Conservation (phyloP, 345 rosid genomes). For the Euphorbia tirucalli region DNA sequence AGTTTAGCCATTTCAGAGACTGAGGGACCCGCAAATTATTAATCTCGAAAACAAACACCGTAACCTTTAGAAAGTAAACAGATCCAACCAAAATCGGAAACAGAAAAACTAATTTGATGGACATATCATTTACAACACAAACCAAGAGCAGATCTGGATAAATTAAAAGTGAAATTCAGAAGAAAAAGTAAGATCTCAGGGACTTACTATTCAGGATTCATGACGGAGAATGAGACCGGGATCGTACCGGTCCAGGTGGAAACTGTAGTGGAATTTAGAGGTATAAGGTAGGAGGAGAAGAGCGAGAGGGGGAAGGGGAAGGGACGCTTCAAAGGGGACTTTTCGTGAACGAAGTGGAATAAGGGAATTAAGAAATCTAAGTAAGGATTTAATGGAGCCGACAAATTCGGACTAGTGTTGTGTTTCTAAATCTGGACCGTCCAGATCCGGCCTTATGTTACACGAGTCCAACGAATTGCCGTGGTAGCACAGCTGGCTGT, state of each 20-base stretch:
- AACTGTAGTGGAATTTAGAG: slow-evolving; percentile 22
- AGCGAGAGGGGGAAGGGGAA: neutral
- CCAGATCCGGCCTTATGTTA: neutral
- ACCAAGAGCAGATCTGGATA: neutral
- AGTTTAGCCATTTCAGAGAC: neutral
- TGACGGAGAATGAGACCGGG: slow-evolving; percentile 26
- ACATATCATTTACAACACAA: neutral
- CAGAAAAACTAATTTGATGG: neutral
- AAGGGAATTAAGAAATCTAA: neutral
- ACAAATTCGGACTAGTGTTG: slow-evolving; percentile 9
- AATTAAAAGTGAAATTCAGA: neutral
- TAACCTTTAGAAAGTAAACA: too few species aligned
- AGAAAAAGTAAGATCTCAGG: neutral
- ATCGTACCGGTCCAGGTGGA: slow-evolving; percentile 31
- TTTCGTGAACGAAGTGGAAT: neutral
- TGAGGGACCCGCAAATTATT: neutral
- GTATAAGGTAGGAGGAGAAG: neutral
- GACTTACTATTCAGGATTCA: slow-evolving; percentile 49
- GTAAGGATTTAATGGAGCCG: slow-evolving; percentile 3
- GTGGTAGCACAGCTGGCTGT: neutral
- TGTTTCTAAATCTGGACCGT: slow-evolving; percentile 14
- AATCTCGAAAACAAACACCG: neutral
- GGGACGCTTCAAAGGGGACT: neutral
- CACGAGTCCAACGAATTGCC: neutral
- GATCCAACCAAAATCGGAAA: neutral